Evolutionary conservation across 2,329 filamentous ascomycete species (phyloP), one percentile per base, ranked within the genome.

Genomic region (Phyllachora maydis): DNA sequence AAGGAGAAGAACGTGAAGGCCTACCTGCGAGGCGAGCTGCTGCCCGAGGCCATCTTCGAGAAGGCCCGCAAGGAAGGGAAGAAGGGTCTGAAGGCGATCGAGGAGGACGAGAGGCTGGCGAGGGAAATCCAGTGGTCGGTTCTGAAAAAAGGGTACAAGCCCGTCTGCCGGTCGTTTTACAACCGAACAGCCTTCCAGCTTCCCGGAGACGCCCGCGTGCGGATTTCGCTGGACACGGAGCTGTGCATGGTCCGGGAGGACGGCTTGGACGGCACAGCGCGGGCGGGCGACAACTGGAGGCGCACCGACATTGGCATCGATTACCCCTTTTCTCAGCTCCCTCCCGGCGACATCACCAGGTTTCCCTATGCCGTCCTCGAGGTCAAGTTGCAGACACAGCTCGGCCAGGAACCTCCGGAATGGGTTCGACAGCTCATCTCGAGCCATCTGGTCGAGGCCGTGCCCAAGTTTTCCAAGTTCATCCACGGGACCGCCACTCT

Each of bases 381-480:
- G 48, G 88, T 98, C 32, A 98, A 98, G 55, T 64, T 98, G 11
- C 88, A 98, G 50, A 98, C 88, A 1, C 85, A 93, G 46, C 70
- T 77, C 26, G 88, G 88, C 18, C 83, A 93, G 46, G 82, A 93
- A 41, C 81, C 88, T 9, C 88, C 88, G 0, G 77, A 90, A 41
- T 98, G 88, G 88, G 85, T 98, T 36, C 73, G 82, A 12, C 81
- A 95, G 42, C 62, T 98, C 24, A 91, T 82, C 21, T 65, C 79
- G 8, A 92, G 82, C 31, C 88, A 98, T 51, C 61, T 98, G 10
- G 88, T 98, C 3, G 88, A 98, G 51, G 83, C 88, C n/a, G 83
- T 98, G 3, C 88, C 88, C 31, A 98, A 98, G 44, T 98, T 95
- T 50, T 93, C 82, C 41, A 98, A 98, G 52, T 98, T 95, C 46